Evolutionary conservation across 768 basidiomycete species (phyloP).

Genomic region (Suillus sp.): DNA sequence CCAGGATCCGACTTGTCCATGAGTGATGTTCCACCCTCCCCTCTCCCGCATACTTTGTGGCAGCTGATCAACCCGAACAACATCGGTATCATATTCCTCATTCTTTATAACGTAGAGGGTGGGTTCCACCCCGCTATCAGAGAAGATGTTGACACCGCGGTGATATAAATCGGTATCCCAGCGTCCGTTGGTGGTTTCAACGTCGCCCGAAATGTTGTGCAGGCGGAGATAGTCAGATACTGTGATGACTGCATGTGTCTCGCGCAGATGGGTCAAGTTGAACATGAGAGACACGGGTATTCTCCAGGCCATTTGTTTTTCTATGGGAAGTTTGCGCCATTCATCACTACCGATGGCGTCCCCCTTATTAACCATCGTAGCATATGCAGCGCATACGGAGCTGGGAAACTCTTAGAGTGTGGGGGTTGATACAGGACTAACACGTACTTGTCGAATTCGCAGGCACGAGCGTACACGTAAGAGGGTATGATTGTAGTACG

Average conservation of each 20-base stretch:
- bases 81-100: conserved; percentile 38
- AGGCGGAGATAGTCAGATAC: conserved; percentile 45
- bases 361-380: conserved; percentile 47
- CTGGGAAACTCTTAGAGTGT: conserved; percentile 20
- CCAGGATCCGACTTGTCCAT: conserved; percentile 21
- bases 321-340: conserved; percentile 41
- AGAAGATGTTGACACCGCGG: conserved; percentile 12
- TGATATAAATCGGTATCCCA: conserved; percentile 42
- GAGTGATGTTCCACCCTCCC: conserved; percentile 31
- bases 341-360: conserved; percentile 42
- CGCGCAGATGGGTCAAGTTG: conserved; percentile 42
- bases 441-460: conserved; percentile 39
- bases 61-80: conserved; percentile 41
- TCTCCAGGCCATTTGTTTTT: conserved; percentile 39
- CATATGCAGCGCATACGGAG: conserved; percentile 41
- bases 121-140: conserved; percentile 21
- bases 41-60: conserved; percentile 34
- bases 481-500: conserved; percentile 48
- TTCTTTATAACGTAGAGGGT: conserved; percentile 40
- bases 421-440: background rate
- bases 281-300: conserved; percentile 43
- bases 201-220: conserved; percentile 34
- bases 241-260: conserved; percentile 40
- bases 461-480: conserved; percentile 48
- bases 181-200: conserved; percentile 40